Evolutionary conservation across 257 asterid genomes (phyloP).

Genomic region (Agastache rugosa): DNA sequence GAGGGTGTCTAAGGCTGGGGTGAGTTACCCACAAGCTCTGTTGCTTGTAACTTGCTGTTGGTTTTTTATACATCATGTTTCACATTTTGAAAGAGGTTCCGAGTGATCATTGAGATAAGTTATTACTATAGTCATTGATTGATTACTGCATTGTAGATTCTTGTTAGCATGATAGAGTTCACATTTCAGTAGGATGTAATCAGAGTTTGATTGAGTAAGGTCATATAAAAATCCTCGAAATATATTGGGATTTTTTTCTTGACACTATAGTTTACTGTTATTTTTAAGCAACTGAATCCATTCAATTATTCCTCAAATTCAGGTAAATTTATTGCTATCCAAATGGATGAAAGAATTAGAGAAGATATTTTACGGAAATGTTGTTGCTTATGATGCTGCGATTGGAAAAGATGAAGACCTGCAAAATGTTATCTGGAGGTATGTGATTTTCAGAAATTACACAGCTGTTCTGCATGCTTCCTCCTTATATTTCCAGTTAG

Average conservation of each 20-base stretch:
- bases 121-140: background rate
- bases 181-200: background rate
- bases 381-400: slow-evolving; percentile 91
- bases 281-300: slow-evolving; percentile 27
- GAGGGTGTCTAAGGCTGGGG: slow-evolving; percentile 98
- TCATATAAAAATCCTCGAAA: background rate
- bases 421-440: slow-evolving; percentile 93
- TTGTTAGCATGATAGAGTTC: background rate
- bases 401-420: slow-evolving; percentile 84
- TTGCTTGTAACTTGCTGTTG: slow-evolving; percentile 18
- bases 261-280: slow-evolving; percentile 9
- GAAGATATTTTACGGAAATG: slow-evolving; percentile 88
- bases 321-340: slow-evolving; percentile 83
- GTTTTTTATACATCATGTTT: slow-evolving; percentile 1
- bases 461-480: slow-evolving; percentile 4
- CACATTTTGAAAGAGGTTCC: slow-evolving; percentile 6
- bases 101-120: slow-evolving; percentile 8
- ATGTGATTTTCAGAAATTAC: slow-evolving; percentile 34
- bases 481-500: slow-evolving; percentile 6
- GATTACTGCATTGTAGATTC: background rate
- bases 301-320: slow-evolving; percentile 37
- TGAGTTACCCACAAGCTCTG: slow-evolving; percentile 49
- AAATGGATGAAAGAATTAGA: slow-evolving; percentile 98
- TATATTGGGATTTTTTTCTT: background rate
- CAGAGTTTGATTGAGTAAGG: background rate